Percentiles rank a stretch among this genome's conserved stretches.
Conservation (phyloP, 140 eudicot genomes). For the Anethum foeniculum region DNA sequence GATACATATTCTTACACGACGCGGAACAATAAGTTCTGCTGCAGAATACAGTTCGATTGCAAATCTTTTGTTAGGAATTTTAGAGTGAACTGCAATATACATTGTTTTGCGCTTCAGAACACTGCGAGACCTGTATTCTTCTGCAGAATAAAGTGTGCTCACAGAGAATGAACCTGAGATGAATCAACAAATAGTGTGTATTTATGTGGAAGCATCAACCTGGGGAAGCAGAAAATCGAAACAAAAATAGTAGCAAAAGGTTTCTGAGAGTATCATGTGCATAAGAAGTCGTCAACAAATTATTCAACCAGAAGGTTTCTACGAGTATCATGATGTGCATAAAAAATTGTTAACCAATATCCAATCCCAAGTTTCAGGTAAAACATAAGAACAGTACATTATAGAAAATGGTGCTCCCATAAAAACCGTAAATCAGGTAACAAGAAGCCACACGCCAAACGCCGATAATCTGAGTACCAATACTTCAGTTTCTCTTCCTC, state of each 20-base stretch:
- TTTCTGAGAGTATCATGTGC: neutral
- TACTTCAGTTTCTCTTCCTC: slow-evolving; percentile 4
- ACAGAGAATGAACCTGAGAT: too few species aligned
- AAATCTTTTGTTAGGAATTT: too few species aligned
- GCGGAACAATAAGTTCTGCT: too few species aligned
- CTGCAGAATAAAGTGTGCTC: too few species aligned
- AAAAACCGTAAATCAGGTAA: neutral
- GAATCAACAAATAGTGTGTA: neutral
- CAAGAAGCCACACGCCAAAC: neutral
- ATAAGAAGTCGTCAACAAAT: neutral
- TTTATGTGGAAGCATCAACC: neutral
- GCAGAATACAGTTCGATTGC: too few species aligned
- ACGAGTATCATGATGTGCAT: neutral
- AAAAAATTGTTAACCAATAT: neutral
- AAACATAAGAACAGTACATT: neutral
- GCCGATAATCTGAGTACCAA: neutral
- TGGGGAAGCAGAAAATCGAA: neutral
- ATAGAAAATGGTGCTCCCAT: neutral
- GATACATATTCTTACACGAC: too few species aligned
- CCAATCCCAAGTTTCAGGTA: neutral
- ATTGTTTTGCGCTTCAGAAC: too few species aligned
- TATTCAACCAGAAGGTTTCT: neutral
- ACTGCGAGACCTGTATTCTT: too few species aligned
- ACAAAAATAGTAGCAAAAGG: neutral
- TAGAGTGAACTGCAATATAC: too few species aligned